Percentiles rank a stretch among this genome's conserved stretches.
Evolutionary conservation across 768 basidiomycete species (phyloP).

Genomic region (Astraeus odoratus): DNA sequence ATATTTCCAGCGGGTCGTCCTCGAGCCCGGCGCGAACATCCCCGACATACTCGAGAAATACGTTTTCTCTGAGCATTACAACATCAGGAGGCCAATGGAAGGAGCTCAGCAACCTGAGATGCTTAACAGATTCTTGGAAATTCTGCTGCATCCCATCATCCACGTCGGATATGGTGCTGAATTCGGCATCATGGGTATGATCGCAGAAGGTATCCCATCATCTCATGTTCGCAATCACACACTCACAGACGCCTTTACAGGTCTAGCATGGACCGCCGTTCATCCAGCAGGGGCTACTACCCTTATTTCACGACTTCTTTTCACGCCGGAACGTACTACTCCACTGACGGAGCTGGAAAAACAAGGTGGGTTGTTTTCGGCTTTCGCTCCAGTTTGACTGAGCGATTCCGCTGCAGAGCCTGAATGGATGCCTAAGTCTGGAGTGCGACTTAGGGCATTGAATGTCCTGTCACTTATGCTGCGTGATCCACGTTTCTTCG

Average conservation of each 20-base stretch:
- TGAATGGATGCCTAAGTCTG: slow-evolving; percentile 19
- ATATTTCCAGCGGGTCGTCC: slow-evolving; percentile 25
- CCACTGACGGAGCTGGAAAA: slow-evolving; percentile 17
- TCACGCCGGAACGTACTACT: slow-evolving; percentile 14
- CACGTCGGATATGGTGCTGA: slow-evolving; percentile 59
- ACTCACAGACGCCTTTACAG: slow-evolving; percentile 23
- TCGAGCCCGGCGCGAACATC: slow-evolving; percentile 23
- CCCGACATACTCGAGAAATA: slow-evolving; percentile 49
- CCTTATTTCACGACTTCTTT: slow-evolving; percentile 30
- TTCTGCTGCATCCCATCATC: slow-evolving; percentile 61
- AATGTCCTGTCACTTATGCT: slow-evolving; percentile 49
- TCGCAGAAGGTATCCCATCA: slow-evolving; percentile 49
- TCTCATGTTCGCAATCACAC: not conserved
- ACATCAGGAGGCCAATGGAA: slow-evolving; percentile 28
- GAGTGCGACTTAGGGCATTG: slow-evolving; percentile 37
- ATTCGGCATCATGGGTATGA: slow-evolving; percentile 54
- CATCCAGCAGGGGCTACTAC: slow-evolving; percentile 33
- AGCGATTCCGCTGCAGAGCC: slow-evolving; percentile 10
- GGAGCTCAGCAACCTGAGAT: slow-evolving; percentile 42
- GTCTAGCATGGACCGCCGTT: slow-evolving; percentile 52
- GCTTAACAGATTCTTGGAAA: slow-evolving; percentile 52
- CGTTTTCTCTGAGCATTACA: slow-evolving; percentile 48
- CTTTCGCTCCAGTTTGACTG: not conserved
- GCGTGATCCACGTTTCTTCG: slow-evolving; percentile 37
- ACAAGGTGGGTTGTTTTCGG: slow-evolving; percentile 10